Base-by-base conservation (phyloP, 257 asterid genomes). In the Solanum sejunctum region DNA sequence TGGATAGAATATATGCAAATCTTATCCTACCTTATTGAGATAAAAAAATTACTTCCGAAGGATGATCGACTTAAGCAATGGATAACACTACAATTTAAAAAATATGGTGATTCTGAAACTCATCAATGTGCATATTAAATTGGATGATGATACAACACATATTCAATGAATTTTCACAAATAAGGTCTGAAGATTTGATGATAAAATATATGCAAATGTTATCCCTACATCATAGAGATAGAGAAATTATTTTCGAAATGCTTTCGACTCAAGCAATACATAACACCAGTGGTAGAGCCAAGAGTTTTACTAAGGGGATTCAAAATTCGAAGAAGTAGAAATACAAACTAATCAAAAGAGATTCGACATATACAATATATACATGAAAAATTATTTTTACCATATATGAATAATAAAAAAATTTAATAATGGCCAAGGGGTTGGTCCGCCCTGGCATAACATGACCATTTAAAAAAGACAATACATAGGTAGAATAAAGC, bases 1-100 rank as follows among this genome's bases (percentile, higher is more conserved):
- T n/a, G 8, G 8, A 60, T n/a, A 60, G 21, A n/a, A n/a, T n/a
- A 0, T 11, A n/a, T 1, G 4, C 8, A n/a, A n/a, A 58, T 0
- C 5, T 0, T n/a, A 60, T 58, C 4, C n/a, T 3, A 58, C 7
- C 0, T 58, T 15, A 2, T 20, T 0, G 12, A 58, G 12, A 9
- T 58, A 2, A 10, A 58, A 0, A 58, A 10, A 0, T 58, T n/a
- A 1, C n/a, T 60, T 60, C 0, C 5, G 3, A n/a, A n/a, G 10
- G 1, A n/a, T 7, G 0, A 3, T 10, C 6, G 28, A 0, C 1
- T 60, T 7, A 60, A 60, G 21, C 15, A 60, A 60, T 7, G 5
- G 7, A n/a, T 10, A n/a, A 60, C 1, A 1, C 5, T 3, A 36
- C 41, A 36, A 5, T 36, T 36, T 36, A 5, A 36, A 36, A 36